Evolutionary conservation across 2,329 filamentous ascomycete genomes (phyloP).

Genomic region (Emergomyces africanus): DNA sequence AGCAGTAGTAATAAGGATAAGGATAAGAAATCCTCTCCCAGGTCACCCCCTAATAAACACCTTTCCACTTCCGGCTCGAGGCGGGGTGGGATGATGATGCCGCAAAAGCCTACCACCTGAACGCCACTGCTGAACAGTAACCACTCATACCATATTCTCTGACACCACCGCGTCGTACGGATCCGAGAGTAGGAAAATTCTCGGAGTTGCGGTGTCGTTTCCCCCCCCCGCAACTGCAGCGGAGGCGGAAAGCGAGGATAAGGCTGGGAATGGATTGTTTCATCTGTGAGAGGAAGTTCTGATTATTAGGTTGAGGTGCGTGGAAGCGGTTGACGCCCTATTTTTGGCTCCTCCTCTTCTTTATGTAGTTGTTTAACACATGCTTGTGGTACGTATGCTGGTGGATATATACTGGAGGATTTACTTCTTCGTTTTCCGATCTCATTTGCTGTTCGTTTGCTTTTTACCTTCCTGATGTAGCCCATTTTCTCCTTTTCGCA

Average conservation of each 20-base stretch:
- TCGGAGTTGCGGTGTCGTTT: background rate
- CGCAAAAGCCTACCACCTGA: background rate
- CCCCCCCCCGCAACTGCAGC: background rate
- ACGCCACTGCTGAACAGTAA: background rate
- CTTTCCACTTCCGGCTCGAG: background rate
- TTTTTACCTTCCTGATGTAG: too few species aligned
- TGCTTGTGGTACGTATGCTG: too few species aligned
- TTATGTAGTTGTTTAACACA: too few species aligned
- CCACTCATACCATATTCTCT: background rate
- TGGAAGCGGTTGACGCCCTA: too few species aligned
- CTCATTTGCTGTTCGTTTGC: too few species aligned
- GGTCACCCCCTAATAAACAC: background rate
- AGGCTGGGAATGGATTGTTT: background rate
- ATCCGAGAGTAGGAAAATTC: background rate
- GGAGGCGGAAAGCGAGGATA: background rate
- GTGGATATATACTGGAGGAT: too few species aligned
- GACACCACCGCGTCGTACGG: background rate
- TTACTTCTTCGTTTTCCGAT: too few species aligned
- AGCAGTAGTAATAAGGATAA: background rate
- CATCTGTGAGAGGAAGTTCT: too few species aligned
- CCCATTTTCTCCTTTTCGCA: too few species aligned
- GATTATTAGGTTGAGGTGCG: too few species aligned
- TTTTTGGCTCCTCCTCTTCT: too few species aligned
- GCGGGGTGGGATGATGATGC: background rate
- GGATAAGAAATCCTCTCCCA: background rate